Conservation (phyloP, 73 alveolate species). For the Tetrahymena malaccensis region DNA sequence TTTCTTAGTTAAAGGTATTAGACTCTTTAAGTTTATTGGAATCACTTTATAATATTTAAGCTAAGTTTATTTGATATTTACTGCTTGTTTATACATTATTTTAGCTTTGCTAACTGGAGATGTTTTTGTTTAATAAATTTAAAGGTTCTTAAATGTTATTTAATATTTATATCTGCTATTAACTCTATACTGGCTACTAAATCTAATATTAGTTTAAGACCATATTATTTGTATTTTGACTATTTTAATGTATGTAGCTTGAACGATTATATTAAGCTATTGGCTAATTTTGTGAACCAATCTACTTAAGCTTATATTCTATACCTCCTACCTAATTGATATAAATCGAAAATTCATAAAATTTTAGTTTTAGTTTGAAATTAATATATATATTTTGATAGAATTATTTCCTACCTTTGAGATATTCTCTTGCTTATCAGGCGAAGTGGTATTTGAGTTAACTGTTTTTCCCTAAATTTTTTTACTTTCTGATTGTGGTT, state of each 20-base stretch:
- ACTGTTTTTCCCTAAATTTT: background rate
- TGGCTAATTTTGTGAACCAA: background rate
- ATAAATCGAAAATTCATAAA: background rate
- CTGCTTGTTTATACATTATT: background rate
- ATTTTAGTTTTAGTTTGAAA: background rate
- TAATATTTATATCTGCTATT: background rate
- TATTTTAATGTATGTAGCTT: background rate
- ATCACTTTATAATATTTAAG: background rate
- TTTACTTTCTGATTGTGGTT: background rate
- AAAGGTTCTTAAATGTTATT: background rate
- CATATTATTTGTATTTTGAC: background rate
- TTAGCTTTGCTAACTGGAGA: background rate
- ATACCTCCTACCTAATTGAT: background rate
- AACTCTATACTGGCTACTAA: background rate
- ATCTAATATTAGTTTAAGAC: background rate
- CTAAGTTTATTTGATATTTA: background rate
- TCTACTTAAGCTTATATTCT: background rate
- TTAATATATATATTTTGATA: no score
- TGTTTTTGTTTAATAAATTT: background rate
- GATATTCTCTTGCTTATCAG: background rate
- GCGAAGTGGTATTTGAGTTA: background rate
- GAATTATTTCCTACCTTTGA: background rate
- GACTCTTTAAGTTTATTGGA: background rate
- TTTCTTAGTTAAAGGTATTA: background rate
- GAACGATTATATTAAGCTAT: background rate